These are phyloP conservation scores for Benincasa hispida DNA, from an alignment of 306 rosid species.

Conservation along the genomic window DNA sequence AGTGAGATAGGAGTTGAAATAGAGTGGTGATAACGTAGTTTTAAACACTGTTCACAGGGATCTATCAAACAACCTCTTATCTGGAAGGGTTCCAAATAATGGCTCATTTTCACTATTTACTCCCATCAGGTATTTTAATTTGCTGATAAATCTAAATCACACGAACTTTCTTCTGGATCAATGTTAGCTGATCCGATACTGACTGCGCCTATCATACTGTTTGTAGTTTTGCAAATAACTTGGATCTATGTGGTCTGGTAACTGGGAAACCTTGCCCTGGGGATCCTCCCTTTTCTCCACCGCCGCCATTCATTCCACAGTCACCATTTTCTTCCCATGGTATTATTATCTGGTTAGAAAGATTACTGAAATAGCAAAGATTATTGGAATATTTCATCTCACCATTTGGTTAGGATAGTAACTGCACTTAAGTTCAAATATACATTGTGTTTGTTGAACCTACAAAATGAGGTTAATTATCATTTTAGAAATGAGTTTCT, in stretches of 20 bases:
- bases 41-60: neutral
- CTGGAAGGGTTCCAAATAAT: conserved; percentile 15
- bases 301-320: conserved; percentile 12
- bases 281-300: conserved; percentile 14
- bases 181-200: neutral
- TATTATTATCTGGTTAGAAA: neutral
- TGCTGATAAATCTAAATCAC: neutral
- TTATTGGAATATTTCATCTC: neutral
- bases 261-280: conserved; percentile 18
- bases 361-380: neutral
- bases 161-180: neutral
- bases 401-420: neutral
- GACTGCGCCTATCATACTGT: neutral
- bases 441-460: neutral
- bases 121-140: conserved; percentile 13
- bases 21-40: neutral
- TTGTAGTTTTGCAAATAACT: conserved; percentile 9
- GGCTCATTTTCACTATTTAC: conserved; percentile 17
- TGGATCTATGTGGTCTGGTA: conserved; percentile 12
- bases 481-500: neutral
- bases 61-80: conserved; percentile 8
- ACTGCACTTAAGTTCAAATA: neutral
- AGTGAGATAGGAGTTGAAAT: neutral
- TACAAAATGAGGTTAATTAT: neutral
- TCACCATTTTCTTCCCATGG: conserved; percentile 8